Percentiles rank a stretch among this genome's conserved stretches.
These are phyloP conservation scores for Sicyos edulis DNA, from an alignment of 306 rosid genomes.

Conservation along the genomic window DNA sequence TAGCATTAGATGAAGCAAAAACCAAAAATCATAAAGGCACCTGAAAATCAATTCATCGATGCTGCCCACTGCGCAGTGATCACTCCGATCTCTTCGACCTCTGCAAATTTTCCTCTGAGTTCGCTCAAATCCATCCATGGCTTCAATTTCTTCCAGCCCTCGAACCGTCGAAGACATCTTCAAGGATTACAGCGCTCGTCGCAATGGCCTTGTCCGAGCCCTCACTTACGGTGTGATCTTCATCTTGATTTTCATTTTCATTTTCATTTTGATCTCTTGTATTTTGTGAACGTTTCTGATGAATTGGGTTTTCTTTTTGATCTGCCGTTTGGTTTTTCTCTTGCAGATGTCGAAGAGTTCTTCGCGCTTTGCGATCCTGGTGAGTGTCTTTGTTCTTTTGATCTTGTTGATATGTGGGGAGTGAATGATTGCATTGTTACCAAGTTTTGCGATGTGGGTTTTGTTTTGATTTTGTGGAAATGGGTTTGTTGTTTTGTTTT, in stretches of 20 bases:
- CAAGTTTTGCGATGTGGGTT: not conserved
- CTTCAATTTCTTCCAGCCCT: constrained; percentile 36
- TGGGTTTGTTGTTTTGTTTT: not conserved
- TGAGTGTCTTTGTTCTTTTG: constrained; percentile 9
- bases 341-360: constrained; percentile 45
- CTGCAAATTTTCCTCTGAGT: not conserved
- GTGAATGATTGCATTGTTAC: too few species aligned
- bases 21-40: too few species aligned
- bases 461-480: not conserved
- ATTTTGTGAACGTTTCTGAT: too few species aligned
- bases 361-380: constrained; percentile 56
- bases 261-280: not conserved
- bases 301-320: not conserved
- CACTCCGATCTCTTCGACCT: constrained; percentile 22
- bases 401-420: not conserved
- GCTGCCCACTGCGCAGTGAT: constrained; percentile 20
- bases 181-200: constrained; percentile 56
- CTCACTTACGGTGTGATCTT: constrained; percentile 48
- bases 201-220: constrained; percentile 45
- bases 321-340: constrained; percentile 17
- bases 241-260: not conserved
- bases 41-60: not conserved
- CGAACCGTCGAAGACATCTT: constrained; percentile 55
- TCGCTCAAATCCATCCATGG: constrained; percentile 18
- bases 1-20: too few species aligned